Base-by-base conservation (phyloP, 139 green algal species). In the Chlamydomonas applanata region DNA sequence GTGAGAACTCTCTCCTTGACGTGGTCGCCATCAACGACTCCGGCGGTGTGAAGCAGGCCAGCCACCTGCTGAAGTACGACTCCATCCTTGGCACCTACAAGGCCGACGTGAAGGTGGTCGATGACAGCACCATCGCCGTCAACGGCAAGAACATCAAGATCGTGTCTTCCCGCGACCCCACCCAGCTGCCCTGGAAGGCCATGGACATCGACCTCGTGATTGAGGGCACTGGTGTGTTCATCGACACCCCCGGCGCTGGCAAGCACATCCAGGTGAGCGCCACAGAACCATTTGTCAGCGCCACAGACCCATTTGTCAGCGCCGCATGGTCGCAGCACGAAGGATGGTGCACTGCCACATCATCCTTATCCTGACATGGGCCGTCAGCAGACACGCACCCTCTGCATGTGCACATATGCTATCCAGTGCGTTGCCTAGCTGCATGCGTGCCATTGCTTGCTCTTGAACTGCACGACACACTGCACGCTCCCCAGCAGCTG, bases 1-100 rank as follows among this genome's bases (percentile, higher is more conserved):
- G 94, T 72, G 63, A 88, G 70, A 79, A 93, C 86, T 88, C 85
- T 30, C 80, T 92, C 45, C 83, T 98, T 30, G 91, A 98, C 72
- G 82, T 99, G 13, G 87, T 98, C 24, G 89, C 85, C 82, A 89
- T 99, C 78, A 99, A 99, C 90, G 94, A 98, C 92, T 95, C 85
- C 70, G 95, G 95, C 72, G 96, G 91, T 80, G 92, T 97, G 29
- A 98, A 97, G 89, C 94, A 98, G 93, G 95, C 95, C 59, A 89
- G 83, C 72, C 95, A 99, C 93, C 89, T 99, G 87, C 89, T 99
- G 66, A 99, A 99, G 93, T 99, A 99, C 83, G 96, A 99, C 88
- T 97, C 94, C 75, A 98, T 94, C 68, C 91, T 98, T 69, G 96
- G 96, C 69, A 97, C 90, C 24, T 99, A 98, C 87, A 67, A 86